Conservation (phyloP, 2,329 filamentous ascomycete genomes). For the Xylaria sp. region DNA sequence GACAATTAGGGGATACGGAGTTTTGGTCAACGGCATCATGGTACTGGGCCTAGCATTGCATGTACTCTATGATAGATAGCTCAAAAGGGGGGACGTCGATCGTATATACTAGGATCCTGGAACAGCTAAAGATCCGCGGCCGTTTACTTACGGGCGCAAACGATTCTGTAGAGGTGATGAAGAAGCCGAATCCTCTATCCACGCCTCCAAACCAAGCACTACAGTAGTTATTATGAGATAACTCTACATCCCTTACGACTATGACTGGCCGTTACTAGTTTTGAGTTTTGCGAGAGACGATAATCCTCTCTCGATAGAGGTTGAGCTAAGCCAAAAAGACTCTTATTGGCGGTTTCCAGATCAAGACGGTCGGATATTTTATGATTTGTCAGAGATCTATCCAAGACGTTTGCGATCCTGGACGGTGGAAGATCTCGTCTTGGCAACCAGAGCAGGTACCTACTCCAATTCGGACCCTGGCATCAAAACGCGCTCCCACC, state of each 20-base stretch:
- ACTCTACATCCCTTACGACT: neutral
- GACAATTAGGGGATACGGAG: constrained; percentile 25
- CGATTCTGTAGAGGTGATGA: neutral
- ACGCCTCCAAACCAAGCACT: neutral
- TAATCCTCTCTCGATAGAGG: neutral
- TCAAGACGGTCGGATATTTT: constrained; percentile 34
- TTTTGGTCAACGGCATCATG: constrained; percentile 36
- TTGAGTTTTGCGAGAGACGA: constrained; percentile 1
- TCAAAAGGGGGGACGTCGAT: constrained; percentile 15
- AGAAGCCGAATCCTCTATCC: neutral
- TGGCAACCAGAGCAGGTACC: constrained; percentile 20
- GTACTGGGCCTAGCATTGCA: constrained; percentile 36
- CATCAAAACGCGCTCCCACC: constrained; percentile 36
- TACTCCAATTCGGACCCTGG: constrained; percentile 34
- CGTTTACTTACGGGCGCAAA: neutral
- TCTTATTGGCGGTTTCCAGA: constrained; percentile 22
- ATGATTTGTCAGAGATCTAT: constrained; percentile 43
- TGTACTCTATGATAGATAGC: constrained; percentile 35
- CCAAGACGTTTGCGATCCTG: constrained; percentile 41
- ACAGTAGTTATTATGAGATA: neutral
- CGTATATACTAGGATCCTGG: constrained; percentile 27
- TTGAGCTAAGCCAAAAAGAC: constrained; percentile 13
- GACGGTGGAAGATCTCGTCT: constrained; percentile 36
- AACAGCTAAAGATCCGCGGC: neutral
- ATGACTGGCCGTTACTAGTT: constrained; percentile 2